These are phyloP conservation scores for Trichoderma aggressivum DNA, from an alignment of 2,329 filamentous ascomycete species.

Conservation along the genomic window DNA sequence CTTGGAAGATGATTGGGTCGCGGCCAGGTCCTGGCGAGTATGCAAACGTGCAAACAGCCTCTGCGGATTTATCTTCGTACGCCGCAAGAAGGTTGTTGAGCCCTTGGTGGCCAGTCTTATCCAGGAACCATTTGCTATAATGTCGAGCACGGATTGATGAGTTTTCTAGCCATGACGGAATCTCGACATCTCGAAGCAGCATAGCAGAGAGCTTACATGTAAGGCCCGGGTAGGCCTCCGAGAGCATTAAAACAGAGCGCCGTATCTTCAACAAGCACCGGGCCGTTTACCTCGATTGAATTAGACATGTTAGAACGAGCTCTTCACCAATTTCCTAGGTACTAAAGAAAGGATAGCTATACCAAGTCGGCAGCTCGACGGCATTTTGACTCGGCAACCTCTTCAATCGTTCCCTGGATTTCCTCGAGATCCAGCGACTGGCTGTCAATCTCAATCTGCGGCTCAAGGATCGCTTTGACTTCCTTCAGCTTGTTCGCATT, in stretches of 20 bases:
- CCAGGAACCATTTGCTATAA: constrained; percentile 90
- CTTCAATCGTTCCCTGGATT: constrained; percentile 88
- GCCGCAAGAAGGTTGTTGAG: constrained; percentile 87
- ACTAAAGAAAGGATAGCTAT: constrained; percentile 21
- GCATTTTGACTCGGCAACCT: constrained; percentile 87
- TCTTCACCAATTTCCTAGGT: neutral
- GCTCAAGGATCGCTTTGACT: constrained; percentile 80
- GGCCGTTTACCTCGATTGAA: constrained; percentile 65
- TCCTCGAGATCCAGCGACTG: constrained; percentile 79
- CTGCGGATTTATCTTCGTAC: constrained; percentile 85
- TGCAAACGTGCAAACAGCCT: constrained; percentile 94
- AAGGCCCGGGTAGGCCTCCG: constrained; percentile 87
- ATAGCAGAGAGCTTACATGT: constrained; percentile 64
- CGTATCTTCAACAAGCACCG: constrained; percentile 94
- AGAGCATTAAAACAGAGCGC: constrained; percentile 90
- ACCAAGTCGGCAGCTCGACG: constrained; percentile 75
- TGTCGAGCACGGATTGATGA: neutral
- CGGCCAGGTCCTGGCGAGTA: constrained; percentile 83
- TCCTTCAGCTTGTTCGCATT: constrained; percentile 93
- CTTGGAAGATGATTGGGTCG: constrained; percentile 86
- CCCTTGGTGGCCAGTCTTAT: constrained; percentile 74
- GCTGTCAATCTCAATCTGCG: constrained; percentile 68
- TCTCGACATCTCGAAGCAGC: rapidly evolving
- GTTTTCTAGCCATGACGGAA: neutral
- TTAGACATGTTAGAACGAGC: neutral